Evolutionary conservation across 371 early-diverging fungal genomes (phyloP).

Genomic region (Rhizopus delemar): DNA sequence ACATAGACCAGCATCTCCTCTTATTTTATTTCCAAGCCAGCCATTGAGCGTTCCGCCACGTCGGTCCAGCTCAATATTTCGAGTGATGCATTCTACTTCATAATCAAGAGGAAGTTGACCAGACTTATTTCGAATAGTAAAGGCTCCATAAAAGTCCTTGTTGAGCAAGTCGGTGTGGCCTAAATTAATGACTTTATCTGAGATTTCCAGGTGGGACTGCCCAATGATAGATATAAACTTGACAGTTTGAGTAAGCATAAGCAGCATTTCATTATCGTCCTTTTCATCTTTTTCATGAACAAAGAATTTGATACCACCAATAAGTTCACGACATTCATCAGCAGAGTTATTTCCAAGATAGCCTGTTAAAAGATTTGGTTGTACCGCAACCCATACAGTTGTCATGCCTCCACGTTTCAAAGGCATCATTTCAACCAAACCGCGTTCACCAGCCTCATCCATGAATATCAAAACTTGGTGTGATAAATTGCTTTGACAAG

Average conservation of each 20-base stretch:
- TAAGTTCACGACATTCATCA: conserved; percentile 70
- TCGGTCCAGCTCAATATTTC: conserved; percentile 62
- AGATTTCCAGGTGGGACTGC: conserved; percentile 72
- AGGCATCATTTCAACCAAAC: conserved; percentile 58
- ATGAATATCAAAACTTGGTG: conserved; percentile 82
- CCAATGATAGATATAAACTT: conserved; percentile 84
- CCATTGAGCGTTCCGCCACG: conserved; percentile 62
- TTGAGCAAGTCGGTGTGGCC: conserved; percentile 58
- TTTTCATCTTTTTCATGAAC: conserved; percentile 53
- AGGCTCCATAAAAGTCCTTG: conserved; percentile 61
- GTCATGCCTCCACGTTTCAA: conserved; percentile 55
- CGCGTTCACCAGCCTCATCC: conserved; percentile 68
- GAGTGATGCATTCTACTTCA: conserved; percentile 56
- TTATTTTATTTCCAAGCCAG: conserved; percentile 44
- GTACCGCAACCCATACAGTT: conserved; percentile 80
- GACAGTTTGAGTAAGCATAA: conserved; percentile 70
- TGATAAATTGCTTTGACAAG: conserved; percentile 77
- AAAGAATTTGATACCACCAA: conserved; percentile 82
- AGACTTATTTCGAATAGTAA: conserved; percentile 64
- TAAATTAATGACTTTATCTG: conserved; percentile 57
- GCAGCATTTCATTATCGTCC: conserved; percentile 29
- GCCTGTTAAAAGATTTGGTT: conserved; percentile 67
- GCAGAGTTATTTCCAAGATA: conserved; percentile 40
- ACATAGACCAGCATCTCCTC: conserved; percentile 15
- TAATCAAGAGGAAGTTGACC: conserved; percentile 69